Evolutionary conservation across 768 basidiomycete genomes (phyloP).

Genomic region (Collybiopsis luxurians): DNA sequence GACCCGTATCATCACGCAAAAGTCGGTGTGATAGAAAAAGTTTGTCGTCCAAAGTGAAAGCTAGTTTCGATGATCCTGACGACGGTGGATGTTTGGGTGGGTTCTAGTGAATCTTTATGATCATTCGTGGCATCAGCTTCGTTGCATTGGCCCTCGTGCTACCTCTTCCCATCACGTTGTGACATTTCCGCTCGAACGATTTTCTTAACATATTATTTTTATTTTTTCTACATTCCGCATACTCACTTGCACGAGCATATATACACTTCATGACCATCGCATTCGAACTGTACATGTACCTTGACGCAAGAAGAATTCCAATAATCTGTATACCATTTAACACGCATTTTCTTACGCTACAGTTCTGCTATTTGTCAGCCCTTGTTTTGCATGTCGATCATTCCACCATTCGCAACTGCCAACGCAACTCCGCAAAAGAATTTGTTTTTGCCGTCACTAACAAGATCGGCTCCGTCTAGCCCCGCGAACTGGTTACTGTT

Average conservation of each 20-base stretch:
- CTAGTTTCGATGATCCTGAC: neutral
- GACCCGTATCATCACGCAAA: neutral
- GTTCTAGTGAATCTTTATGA: slow-evolving; percentile 5
- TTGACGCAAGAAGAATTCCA: neutral
- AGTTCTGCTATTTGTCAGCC: neutral
- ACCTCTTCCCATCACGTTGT: neutral
- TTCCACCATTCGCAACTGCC: too few relatives aligned
- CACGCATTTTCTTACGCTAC: neutral
- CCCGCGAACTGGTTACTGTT: too few relatives aligned
- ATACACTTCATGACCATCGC: slow-evolving; percentile 5
- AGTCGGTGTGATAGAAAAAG: slow-evolving; percentile 1
- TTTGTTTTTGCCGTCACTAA: too few relatives aligned
- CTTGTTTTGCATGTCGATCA: too few relatives aligned
- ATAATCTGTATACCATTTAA: neutral
- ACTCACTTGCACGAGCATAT: neutral
- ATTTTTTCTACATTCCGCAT: neutral
- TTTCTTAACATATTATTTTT: slow-evolving; percentile 1
- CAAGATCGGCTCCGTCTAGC: too few relatives aligned
- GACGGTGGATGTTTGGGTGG: slow-evolving; percentile 14
- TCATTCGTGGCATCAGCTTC: neutral
- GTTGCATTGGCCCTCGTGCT: neutral
- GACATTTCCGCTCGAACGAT: neutral
- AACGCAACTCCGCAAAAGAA: too few relatives aligned
- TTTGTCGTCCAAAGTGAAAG: slow-evolving; percentile 5
- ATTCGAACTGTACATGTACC: slow-evolving; percentile 7